Base-by-base conservation (phyloP, 2,329 filamentous ascomycete genomes). In the Fusarium protoensiforme region DNA sequence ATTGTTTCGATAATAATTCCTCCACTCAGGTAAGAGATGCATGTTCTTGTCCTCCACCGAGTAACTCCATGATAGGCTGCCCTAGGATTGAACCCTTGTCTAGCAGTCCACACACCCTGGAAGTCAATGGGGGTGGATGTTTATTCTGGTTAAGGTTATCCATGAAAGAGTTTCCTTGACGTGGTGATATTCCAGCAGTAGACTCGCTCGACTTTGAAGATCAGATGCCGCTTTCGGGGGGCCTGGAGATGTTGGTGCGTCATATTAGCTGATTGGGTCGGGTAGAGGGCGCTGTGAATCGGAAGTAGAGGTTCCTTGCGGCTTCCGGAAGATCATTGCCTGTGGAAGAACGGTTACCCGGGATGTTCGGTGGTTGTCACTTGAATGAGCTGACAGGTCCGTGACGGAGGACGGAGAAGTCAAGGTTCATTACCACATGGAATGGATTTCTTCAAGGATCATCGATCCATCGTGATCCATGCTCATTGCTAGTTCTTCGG, bases 141-240 rank as follows among this genome's bases (percentile, higher is more conserved):
- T 53, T 33, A 53, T 51, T 27, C 41, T 18, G 56, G 54, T 65
- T 65, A 61, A 65, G 62, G 62, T 64, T 65, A 61, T 41, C 62
- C 41, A 65, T 53, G 24, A 57, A 43, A 27, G 18, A 18, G 36
- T 43, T 29, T 63, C 24, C 10, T 48, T 35, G 18, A 24, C 31
- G 39, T 63, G 18, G 51, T 58, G 29, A 22, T 46, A 60, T 43
- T 60, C 57, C 57, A 60, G 38, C 57, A 60, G 56, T 39, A 58
- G 24, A 39, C 27, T 36, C 7, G 53, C 53, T 22, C 20, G 22
- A 36, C n/a, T n/a, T 22, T 38, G 53, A 57, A 14, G 53, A 57
- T 57, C 53, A 27, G 22, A 27, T 36, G 20, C 31, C 33, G n/a
- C 8, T 18, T 36, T 57, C 22, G 33, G 53, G 27, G 31, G 53